phyloP scores from a whole-genome alignment of 2,329 filamentous ascomycete genomes.

The Aspergillus jensenii region DNA sequence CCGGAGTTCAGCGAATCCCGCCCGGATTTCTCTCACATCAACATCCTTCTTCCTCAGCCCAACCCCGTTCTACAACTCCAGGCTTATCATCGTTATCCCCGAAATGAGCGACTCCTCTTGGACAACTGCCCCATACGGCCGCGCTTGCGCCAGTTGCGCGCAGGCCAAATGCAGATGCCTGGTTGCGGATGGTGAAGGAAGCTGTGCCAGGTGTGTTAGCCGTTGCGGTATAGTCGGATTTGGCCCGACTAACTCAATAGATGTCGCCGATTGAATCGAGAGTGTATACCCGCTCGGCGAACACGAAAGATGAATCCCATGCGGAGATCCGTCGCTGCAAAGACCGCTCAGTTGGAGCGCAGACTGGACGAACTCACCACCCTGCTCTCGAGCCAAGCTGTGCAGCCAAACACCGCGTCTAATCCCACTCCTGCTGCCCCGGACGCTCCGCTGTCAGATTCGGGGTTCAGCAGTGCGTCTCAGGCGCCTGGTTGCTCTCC shows the following conservation, averaged over 20 bases:
- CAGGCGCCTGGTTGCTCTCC: background rate
- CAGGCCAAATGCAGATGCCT: constrained; percentile 48
- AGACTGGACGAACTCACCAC: constrained; percentile 24
- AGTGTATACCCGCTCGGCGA: constrained; percentile 37
- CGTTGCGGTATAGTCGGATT: background rate
- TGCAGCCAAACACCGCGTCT: background rate
- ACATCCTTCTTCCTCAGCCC: background rate
- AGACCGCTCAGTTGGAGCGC: constrained; percentile 17
- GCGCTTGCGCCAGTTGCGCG: constrained; percentile 41
- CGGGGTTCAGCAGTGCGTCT: background rate
- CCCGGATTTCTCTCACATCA: background rate
- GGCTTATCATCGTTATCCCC: background rate
- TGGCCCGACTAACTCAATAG: constrained; percentile 8
- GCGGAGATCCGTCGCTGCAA: constrained; percentile 4
- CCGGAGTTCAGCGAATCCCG: background rate
- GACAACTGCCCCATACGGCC: constrained; percentile 30
- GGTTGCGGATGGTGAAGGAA: constrained; percentile 23
- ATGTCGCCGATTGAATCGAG: constrained; percentile 40
- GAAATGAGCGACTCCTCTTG: background rate
- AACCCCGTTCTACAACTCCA: background rate
- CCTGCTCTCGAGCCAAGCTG: constrained; percentile 1
- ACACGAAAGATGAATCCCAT: constrained; percentile 20
- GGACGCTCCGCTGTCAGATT: background rate
- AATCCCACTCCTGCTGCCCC: background rate
- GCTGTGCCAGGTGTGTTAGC: constrained; percentile 16